Evolutionary conservation across 441 rosid species (phyloP).

Genomic region (Euphorbia corollata): DNA sequence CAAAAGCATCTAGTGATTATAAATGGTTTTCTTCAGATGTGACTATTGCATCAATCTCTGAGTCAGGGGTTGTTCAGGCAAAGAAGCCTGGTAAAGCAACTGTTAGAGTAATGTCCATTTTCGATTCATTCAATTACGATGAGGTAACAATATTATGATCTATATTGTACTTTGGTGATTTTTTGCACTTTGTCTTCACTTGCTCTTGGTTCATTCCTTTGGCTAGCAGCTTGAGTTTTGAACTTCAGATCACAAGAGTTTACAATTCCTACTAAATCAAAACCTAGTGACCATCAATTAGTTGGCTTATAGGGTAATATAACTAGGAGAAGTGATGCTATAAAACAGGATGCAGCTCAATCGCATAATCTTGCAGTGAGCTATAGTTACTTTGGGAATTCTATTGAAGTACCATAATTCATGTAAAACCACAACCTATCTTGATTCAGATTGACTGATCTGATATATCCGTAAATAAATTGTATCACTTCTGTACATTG

Average conservation of each 20-base stretch:
- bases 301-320: neutral
- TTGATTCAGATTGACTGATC: too few relatives aligned
- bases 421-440: neutral
- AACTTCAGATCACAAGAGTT: neutral
- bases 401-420: neutral
- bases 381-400: slow-evolving; percentile 5
- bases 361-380: slow-evolving; percentile 5
- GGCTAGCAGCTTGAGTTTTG: neutral
- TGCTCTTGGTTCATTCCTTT: neutral
- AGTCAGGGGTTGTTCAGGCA: slow-evolving; percentile 74
- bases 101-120: slow-evolving; percentile 67
- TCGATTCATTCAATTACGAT: slow-evolving; percentile 73
- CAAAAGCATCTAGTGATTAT: slow-evolving; percentile 68
- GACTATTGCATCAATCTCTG: slow-evolving; percentile 53
- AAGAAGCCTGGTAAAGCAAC: slow-evolving; percentile 85
- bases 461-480: too few relatives aligned
- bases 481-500: neutral
- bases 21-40: slow-evolving; percentile 86
- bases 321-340: neutral
- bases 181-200: neutral
- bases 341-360: neutral
- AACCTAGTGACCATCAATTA: neutral
- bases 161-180: slow-evolving; percentile 5
- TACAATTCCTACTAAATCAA: neutral
- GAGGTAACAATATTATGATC: slow-evolving; percentile 49